Evolutionary conservation across 352 stramenopile genomes (phyloP).

Genomic region (Phytophthora podocarpi): DNA sequence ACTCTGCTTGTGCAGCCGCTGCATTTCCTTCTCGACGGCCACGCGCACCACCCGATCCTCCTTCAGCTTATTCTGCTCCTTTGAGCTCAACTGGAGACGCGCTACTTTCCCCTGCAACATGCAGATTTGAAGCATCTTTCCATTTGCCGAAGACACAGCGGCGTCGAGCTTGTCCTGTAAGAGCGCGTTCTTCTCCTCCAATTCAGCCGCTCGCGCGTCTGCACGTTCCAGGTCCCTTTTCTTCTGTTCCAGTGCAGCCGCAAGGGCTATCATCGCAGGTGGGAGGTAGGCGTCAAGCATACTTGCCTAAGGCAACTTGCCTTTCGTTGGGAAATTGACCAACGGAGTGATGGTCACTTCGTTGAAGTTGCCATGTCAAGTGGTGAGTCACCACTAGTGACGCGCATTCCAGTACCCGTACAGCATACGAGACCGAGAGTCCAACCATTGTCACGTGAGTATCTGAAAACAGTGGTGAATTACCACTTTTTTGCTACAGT

Average conservation of each 20-base stretch:
- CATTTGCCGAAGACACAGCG: background rate
- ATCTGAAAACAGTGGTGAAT: too few relatives aligned
- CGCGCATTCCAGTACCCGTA: too few relatives aligned
- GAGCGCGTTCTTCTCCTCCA: background rate
- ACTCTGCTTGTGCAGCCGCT: conserved; percentile 1
- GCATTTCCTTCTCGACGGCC: conserved; percentile 9
- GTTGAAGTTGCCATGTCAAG: conserved; percentile 5
- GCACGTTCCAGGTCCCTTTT: conserved; percentile 7
- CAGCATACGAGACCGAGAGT: too few relatives aligned
- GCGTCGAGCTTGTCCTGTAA: background rate
- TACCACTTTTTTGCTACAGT: too few relatives aligned
- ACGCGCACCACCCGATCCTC: conserved; percentile 3
- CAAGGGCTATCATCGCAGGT: background rate
- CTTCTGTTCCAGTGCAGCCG: background rate
- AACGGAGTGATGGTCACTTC: conserved; percentile 10
- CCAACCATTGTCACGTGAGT: too few relatives aligned
- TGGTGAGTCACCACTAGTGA: too few relatives aligned
- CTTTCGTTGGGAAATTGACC: too few relatives aligned
- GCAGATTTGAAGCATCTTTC: background rate
- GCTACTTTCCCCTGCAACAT: background rate
- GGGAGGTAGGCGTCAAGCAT: background rate
- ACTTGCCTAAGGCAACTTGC: too few relatives aligned
- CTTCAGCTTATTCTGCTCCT: background rate
- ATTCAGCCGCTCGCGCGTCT: background rate
- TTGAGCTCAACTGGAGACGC: conserved; percentile 1